Conservation (phyloP, 805 yeast species). For the Maudiozyma bulderi region DNA sequence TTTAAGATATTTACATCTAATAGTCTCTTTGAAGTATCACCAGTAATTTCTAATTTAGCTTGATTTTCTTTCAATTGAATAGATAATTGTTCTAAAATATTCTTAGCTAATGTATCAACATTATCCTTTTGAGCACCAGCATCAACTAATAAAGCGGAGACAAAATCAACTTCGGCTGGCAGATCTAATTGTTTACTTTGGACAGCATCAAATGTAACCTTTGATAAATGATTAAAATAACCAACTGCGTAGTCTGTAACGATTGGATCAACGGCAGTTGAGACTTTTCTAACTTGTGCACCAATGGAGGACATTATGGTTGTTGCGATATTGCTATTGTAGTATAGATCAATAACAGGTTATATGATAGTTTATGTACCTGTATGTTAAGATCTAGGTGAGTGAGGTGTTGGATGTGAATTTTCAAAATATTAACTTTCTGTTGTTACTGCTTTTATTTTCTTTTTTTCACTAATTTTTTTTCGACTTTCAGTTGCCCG, state of each 20-base stretch:
- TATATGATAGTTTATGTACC: not conserved
- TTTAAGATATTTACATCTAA: constrained; percentile 67
- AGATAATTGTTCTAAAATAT: constrained; percentile 39
- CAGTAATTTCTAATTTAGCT: constrained; percentile 67
- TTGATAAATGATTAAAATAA: constrained; percentile 73
- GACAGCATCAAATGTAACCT: constrained; percentile 73
- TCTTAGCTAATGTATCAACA: constrained; percentile 39
- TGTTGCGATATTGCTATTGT: not conserved
- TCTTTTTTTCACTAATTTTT: too few species aligned
- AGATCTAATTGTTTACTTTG: constrained; percentile 63
- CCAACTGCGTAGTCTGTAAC: constrained; percentile 88
- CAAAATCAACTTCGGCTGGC: constrained; percentile 55
- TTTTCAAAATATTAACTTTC: too few species aligned
- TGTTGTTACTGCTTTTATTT: too few species aligned
- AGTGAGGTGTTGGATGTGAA: too few species aligned
- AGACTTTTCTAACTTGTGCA: constrained; percentile 72
- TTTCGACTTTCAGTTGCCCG: too few species aligned
- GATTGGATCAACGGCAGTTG: constrained; percentile 74
- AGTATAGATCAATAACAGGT: not conserved
- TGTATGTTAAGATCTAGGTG: not conserved
- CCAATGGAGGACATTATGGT: constrained; percentile 32
- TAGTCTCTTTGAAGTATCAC: constrained; percentile 82
- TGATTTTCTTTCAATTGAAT: constrained; percentile 54
- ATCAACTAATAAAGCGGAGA: constrained; percentile 53
- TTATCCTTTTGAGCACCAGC: constrained; percentile 72